Percentiles rank a stretch among this genome's conserved stretches.
Conservation (phyloP, 1,139 yeast species). For the Debaryomyces udenii region DNA sequence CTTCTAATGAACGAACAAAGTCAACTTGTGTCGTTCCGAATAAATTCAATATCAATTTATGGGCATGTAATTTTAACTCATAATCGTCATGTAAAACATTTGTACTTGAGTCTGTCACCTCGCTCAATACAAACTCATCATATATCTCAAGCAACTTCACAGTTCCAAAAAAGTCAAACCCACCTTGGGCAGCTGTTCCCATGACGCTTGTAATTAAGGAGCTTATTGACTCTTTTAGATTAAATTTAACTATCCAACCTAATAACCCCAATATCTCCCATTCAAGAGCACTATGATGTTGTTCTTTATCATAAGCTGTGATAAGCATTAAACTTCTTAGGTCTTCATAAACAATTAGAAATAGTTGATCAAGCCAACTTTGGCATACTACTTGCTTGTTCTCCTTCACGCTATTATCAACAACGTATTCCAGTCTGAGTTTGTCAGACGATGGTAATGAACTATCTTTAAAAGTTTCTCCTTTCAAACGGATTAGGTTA, state of each 20-base stretch:
- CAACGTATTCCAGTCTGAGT: conserved; percentile 20
- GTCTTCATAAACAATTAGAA: conserved; percentile 42
- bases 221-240: conserved; percentile 41
- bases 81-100: conserved; percentile 37
- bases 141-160: conserved; percentile 42
- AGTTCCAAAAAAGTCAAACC: conserved; percentile 44
- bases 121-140: conserved; percentile 45
- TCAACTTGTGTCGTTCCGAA: conserved; percentile 24
- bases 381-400: conserved; percentile 27
- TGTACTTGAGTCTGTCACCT: conserved; percentile 31
- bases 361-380: conserved; percentile 45
- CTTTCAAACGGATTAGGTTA: conserved; percentile 28
- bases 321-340: conserved; percentile 34
- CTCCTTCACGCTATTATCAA: conserved; percentile 19
- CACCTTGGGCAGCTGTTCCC: conserved; percentile 36
- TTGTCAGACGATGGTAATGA: conserved; percentile 4
- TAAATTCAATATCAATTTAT: conserved; percentile 38
- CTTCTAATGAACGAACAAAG: conserved; percentile 29
- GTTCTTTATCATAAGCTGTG: conserved; percentile 27
- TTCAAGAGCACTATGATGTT: conserved; percentile 44
- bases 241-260: conserved; percentile 47
- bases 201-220: conserved; percentile 44
- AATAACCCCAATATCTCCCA: conserved; percentile 48
- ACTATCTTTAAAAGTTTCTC: conserved; percentile 20
- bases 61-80: conserved; percentile 30